Evolutionary conservation across 345 rosid genomes (phyloP), one percentile per base, ranked within the genome.

Genomic region (Draba incana): DNA sequence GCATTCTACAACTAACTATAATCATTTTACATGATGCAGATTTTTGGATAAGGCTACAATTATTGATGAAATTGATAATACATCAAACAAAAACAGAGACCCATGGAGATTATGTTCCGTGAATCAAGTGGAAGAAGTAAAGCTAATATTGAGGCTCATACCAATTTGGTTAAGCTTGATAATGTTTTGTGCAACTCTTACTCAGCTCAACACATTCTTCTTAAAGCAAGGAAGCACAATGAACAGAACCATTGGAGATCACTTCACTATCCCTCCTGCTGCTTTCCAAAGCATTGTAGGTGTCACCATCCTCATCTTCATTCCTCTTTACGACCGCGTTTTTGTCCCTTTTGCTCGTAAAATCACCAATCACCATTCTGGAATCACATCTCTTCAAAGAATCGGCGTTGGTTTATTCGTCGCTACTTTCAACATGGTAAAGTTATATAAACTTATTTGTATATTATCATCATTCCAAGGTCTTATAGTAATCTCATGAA

Each of bases 121-220:
- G 55, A 86, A 78, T 79, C 96, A 88, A 79, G 96, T 93, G 42
- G 98, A 93, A 79, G 91, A 93, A 86, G 89, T 87, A 35, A 93
- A 93, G 75, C 86, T 82, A 31, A 75, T 88, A 3, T 64, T 88
- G 23, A 86, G 89, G 24, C 82, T 93, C 16, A 44, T 90, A 35
- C 98, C 98, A 13, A 74, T 93, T 11, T 90, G 96, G 96, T 37
- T 90, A 61, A 74, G 81, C 54, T 88, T 94, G 83, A 62, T 93
- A 35, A 93, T 88, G 86, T 93, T 85, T 78, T 68, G 84, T 15
- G 86, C 83, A 0, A 75, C 81, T 14, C 76, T 84, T 6, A 82
- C 82, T 58, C 98, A 90, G 76, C 56, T 78, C 54, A 90, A 88
- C 74, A 93, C 98, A 2, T 88, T 87, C 74, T 93, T 81, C 83